These are phyloP conservation scores for Diaporthe sp. DNA, from an alignment of 2,329 filamentous ascomycete genomes.

Conservation along the genomic window DNA sequence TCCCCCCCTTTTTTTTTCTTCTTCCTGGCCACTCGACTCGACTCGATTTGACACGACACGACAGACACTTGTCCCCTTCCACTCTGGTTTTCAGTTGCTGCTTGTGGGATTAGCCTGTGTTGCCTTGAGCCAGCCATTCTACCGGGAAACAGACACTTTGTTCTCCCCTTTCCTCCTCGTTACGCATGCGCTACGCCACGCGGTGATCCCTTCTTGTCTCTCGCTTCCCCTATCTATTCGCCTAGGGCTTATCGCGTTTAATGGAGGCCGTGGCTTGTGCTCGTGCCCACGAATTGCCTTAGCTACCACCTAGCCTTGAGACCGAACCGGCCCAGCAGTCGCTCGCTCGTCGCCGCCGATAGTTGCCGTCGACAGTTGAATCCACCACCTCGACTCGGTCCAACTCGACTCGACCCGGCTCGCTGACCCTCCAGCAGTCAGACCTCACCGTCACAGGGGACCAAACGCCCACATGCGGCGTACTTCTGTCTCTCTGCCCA, in stretches of 20 bases:
- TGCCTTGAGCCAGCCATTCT: not conserved
- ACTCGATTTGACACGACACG: not conserved
- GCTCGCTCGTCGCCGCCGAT: not conserved
- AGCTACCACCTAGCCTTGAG: not conserved
- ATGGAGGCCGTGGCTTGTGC: conserved; percentile 34
- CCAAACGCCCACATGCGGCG: conserved; percentile 65
- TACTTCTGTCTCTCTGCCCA: conserved; percentile 72
- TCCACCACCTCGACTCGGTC: not conserved
- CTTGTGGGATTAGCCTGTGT: conserved; percentile 1
- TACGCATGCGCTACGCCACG: conserved; percentile 16
- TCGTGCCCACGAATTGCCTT: conserved; percentile 14
- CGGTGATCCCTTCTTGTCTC: conserved; percentile 33
- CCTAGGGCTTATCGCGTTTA: conserved; percentile 30
- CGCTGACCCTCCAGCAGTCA: conserved; percentile 11
- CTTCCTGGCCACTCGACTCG: not conserved
- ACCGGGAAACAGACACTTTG: conserved; percentile 5
- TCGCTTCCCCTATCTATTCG: conserved; percentile 30
- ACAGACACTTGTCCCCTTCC: not conserved
- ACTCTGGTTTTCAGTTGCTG: not conserved
- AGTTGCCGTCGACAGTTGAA: not conserved
- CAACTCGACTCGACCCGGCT: not conserved
- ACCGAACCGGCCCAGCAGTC: not conserved
- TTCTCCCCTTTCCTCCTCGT: not conserved
- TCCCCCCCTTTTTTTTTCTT: not conserved
- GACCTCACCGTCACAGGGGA: conserved; percentile 24